Evolutionary conservation across 805 yeast species (phyloP).

Genomic region (Candida ortonii): DNA sequence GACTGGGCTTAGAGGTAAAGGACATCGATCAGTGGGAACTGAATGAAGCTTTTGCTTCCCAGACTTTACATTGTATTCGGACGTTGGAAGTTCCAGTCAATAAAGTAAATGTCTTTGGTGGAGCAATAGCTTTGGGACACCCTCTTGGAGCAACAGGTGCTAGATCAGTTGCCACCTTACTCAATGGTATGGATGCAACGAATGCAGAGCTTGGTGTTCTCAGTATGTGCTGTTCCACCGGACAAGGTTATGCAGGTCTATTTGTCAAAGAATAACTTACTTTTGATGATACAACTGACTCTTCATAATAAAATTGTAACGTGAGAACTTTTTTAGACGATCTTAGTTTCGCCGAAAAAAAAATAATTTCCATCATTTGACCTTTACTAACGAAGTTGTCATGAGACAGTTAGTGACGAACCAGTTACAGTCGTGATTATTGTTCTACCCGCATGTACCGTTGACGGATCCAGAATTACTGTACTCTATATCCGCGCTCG

Average conservation of each 20-base stretch:
- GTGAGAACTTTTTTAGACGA: no score
- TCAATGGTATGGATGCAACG: constrained; percentile 30
- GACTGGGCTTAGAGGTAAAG: constrained; percentile 25
- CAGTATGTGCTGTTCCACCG: constrained; percentile 41
- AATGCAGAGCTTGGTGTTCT: constrained; percentile 35
- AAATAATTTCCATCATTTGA: no score
- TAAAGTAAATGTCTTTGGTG: constrained; percentile 81
- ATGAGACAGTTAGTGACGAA: no score
- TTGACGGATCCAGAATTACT: no score
- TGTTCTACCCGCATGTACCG: no score
- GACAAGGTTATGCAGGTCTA: constrained; percentile 39
- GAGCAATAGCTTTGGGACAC: constrained; percentile 90
- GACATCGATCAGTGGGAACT: constrained; percentile 34
- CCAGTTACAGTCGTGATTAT: no score
- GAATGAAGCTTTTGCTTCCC: constrained; percentile 38
- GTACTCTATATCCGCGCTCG: no score
- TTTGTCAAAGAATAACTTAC: constrained; percentile 26
- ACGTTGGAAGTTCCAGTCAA: constrained; percentile 16
- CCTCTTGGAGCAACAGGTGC: constrained; percentile 70
- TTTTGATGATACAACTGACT: no score
- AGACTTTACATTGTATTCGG: constrained; percentile 24
- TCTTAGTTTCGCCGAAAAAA: no score
- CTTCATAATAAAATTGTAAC: no score
- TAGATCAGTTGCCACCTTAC: constrained; percentile 35
- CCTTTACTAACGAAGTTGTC: no score